phyloP scores from a whole-genome alignment of 768 basidiomycete genomes.

The Sarcodon sp. region DNA sequence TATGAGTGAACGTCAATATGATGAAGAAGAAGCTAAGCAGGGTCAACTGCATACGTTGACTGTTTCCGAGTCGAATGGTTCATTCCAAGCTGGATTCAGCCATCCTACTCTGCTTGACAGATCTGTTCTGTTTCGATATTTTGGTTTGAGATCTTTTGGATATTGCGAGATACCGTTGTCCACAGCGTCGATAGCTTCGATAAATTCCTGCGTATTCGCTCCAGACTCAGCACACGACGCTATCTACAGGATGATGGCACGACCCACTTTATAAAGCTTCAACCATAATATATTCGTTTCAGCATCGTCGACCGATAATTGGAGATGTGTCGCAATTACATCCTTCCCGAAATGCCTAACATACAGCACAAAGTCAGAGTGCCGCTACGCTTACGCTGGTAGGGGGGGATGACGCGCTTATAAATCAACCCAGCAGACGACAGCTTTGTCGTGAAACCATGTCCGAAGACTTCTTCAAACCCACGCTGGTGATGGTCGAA shows the following conservation, averaged over 20 bases:
- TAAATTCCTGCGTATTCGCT: conserved; percentile 50
- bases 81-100: conserved; percentile 92
- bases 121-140: conserved; percentile 72
- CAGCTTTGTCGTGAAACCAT: conserved; percentile 80
- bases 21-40: neutral
- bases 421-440: conserved; percentile 90
- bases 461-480: conserved; percentile 81
- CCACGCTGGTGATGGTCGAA: conserved; percentile 98
- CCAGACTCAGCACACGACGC: conserved; percentile 4
- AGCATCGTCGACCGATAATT: conserved; percentile 37
- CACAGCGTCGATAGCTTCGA: conserved; percentile 89
- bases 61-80: conserved; percentile 46
- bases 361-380: neutral
- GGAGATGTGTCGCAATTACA: conserved; percentile 55
- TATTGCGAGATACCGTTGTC: conserved; percentile 93
- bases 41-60: conserved; percentile 49
- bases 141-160: conserved; percentile 45
- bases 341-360: conserved; percentile 80
- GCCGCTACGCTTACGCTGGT: neutral
- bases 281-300: conserved; percentile 72
- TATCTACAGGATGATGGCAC: neutral
- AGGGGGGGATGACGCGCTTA: conserved; percentile 46
- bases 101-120: conserved; percentile 71
- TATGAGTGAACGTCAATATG: neutral
- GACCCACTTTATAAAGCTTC: conserved; percentile 70